Percentiles rank a stretch among this genome's conserved stretches.
phyloP scores from a whole-genome alignment of 768 basidiomycete genomes.

The Kwoniella mangroviensis region DNA sequence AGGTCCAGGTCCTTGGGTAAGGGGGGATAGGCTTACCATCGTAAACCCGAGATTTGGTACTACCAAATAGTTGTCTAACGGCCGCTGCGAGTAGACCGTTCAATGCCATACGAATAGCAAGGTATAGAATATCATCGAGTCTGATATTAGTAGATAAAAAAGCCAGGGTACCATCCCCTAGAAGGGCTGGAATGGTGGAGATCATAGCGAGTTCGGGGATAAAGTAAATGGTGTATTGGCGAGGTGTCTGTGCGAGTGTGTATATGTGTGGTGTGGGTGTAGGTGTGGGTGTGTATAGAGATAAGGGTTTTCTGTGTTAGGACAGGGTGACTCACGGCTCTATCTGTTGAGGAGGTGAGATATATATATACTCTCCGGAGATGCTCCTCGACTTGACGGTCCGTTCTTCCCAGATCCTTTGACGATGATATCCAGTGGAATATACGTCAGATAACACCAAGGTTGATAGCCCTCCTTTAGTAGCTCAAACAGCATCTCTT shows the following conservation, averaged over 20 bases:
- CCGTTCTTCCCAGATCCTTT: background rate
- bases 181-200: background rate
- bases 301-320: background rate
- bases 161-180: background rate
- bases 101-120: slow-evolving; percentile 10
- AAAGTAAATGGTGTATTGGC: background rate
- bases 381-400: background rate
- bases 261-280: background rate
- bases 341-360: too few species aligned
- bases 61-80: background rate
- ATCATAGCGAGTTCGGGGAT: background rate
- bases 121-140: slow-evolving; percentile 6
- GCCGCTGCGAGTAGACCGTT: slow-evolving; percentile 9
- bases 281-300: background rate
- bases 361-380: background rate
- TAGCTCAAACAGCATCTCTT: background rate
- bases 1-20: background rate
- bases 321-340: too few species aligned
- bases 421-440: background rate
- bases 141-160: background rate
- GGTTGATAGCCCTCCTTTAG: background rate
- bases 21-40: background rate
- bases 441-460: background rate
- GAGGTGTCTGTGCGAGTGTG: background rate
- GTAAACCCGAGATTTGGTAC: background rate